Percentiles rank a stretch among this genome's conserved stretches.
Evolutionary conservation across 2,329 filamentous ascomycete species (phyloP).

Genomic region (Neocucurbitaria cava): DNA sequence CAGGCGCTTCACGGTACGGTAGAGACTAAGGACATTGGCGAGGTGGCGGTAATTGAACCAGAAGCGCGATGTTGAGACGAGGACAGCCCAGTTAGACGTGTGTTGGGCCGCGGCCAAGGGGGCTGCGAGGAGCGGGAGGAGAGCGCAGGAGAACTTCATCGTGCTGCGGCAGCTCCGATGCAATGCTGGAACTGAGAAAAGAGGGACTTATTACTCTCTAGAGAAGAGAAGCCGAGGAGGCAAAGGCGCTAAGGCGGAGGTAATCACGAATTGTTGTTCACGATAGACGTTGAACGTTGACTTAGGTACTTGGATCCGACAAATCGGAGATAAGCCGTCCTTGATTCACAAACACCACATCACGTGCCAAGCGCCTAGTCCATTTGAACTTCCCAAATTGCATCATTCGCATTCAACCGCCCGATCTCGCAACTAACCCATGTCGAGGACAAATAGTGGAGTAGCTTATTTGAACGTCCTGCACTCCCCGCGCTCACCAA

Average conservation of each 20-base stretch:
- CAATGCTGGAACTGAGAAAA: background rate
- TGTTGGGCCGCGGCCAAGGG: conserved; percentile 70
- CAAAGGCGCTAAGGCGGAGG: background rate
- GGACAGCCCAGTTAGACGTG: conserved; percentile 98
- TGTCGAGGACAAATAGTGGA: conserved; percentile 11
- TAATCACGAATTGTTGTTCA: conserved; percentile 7
- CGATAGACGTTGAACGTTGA: conserved; percentile 31
- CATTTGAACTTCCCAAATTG: conserved; percentile 15
- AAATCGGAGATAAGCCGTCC: conserved; percentile 41
- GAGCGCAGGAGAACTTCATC: conserved; percentile 36
- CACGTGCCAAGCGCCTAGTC: conserved; percentile 24
- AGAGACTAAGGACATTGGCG: conserved; percentile 95
- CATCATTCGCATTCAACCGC: conserved; percentile 27
- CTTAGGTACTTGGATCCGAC: conserved; percentile 32
- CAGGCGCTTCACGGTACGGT: conserved; percentile 96
- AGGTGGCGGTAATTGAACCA: conserved; percentile 99
- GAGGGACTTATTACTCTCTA: background rate
- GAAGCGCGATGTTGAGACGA: conserved; percentile 98
- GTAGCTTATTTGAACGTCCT: conserved; percentile 13
- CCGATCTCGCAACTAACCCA: conserved; percentile 28
- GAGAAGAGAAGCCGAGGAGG: background rate
- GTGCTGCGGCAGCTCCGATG: background rate
- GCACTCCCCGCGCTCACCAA: conserved; percentile 16
- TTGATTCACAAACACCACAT: conserved; percentile 17
- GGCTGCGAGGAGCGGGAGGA: conserved; percentile 39